Evolutionary conservation across 768 basidiomycete species (phyloP), one percentile per base, ranked within the genome.

Genomic region (Hemileccinum rubropunctum): DNA sequence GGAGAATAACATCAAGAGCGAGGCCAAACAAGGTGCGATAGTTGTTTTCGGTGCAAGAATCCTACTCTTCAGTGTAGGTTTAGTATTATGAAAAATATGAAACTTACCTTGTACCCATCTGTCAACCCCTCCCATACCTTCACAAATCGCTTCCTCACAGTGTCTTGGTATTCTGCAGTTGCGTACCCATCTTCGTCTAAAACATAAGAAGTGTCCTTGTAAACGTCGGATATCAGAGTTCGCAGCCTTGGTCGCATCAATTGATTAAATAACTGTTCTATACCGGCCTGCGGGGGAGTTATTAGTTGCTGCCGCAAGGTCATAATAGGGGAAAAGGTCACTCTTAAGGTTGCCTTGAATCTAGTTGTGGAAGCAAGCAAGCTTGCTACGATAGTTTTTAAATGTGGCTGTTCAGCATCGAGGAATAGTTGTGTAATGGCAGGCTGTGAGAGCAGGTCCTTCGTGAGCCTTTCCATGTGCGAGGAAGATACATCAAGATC

Each of bases 231-330:
- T 41, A 98, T 76, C 40, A 98, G 74, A 32, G 81, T 88, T 21
- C 97, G 83, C 42, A 99, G 68, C 51, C 84, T 85, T 0, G 97
- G 95, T 17, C 95, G 81, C 59, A 95, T 78, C 10, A 98, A 76
- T 63, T 98, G 95, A 59, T 94, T 98, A 75, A 98, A 98, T 33
- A 98, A 75, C 59, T 95, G 92, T 58, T 99, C 97, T 23, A 97
- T 73, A 14, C 95, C 91, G 3, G 79, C 73, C 91, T 94, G 40
- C 18, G 20, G 41, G 14, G n/a, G n/a, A n/a, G 13, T 37, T 4
- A 20, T 64, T 13, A 56, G 50, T 13, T 15, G 38, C 28, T 21
- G 44, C 33, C 15, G 17, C 27, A n/a, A 15, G n/a, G 2, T 1
- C n/a, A 39, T 1, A n/a, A 11, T 26, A 28, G 28, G 28, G 9